These are phyloP conservation scores for Alternaria longipes DNA, from an alignment of 2,329 filamentous ascomycete genomes.

Conservation along the genomic window DNA sequence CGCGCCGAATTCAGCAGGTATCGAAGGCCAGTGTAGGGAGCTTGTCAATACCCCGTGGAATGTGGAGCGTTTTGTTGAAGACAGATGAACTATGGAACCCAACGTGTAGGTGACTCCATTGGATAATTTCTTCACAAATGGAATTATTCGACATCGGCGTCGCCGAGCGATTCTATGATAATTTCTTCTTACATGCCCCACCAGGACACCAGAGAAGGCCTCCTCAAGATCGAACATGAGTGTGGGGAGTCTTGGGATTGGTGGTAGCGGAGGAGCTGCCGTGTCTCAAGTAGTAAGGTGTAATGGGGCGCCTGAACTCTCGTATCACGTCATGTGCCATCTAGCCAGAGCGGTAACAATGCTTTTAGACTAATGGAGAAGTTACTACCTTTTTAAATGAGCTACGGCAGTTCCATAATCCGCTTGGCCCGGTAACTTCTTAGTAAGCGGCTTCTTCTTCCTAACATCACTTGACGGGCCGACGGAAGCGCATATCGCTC, in stretches of 20 bases:
- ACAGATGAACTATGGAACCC: neutral
- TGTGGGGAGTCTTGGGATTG: neutral
- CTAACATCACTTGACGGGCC: neutral
- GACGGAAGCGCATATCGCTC: neutral
- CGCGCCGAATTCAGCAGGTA: neutral
- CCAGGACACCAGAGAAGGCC: too few species aligned
- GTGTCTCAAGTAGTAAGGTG: neutral
- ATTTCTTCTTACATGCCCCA: neutral
- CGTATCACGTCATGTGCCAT: neutral
- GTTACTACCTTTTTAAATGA: neutral
- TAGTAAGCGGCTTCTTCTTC: neutral
- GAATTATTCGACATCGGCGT: neutral
- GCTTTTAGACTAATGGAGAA: neutral
- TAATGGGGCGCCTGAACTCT: neutral
- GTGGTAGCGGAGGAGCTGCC: neutral
- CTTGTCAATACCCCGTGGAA: neutral
- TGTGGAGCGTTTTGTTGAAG: neutral
- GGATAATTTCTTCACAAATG: neutral
- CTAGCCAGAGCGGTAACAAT: neutral
- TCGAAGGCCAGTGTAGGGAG: neutral
- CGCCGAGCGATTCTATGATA: neutral
- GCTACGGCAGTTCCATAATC: neutral
- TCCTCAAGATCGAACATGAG: neutral
- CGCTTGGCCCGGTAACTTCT: neutral
- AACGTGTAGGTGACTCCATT: neutral